phyloP scores from a whole-genome alignment of 2,329 filamentous ascomycete genomes.

The Ophiostoma quercus region DNA sequence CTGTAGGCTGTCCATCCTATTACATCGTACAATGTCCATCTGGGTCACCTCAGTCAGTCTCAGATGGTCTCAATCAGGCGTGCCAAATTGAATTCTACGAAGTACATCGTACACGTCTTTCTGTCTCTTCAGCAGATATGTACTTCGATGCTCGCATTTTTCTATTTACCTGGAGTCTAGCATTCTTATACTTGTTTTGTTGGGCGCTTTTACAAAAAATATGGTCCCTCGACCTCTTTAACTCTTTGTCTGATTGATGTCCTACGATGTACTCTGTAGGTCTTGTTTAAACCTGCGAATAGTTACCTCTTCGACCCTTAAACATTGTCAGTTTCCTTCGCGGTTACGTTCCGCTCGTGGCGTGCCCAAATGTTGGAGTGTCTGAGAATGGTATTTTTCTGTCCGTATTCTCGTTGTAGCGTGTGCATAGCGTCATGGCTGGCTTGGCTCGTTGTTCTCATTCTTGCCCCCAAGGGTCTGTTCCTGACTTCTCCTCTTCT shows the following conservation, averaged over 20 bases:
- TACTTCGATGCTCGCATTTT: background rate
- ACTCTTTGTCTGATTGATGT: too few relatives aligned
- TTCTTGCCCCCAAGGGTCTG: background rate
- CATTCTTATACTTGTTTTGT: background rate
- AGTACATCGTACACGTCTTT: background rate
- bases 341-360: too few relatives aligned
- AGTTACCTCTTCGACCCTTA: too few relatives aligned
- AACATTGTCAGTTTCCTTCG: too few relatives aligned
- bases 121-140: background rate
- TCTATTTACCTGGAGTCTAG: background rate
- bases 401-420: background rate
- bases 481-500: background rate
- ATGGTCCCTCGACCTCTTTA: background rate
- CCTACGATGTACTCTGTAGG: too few relatives aligned
- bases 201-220: background rate
- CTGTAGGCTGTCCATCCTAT: too few relatives aligned
- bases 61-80: background rate
- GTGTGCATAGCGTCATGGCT: background rate
- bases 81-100: background rate
- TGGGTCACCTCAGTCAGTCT: too few relatives aligned
- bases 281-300: too few relatives aligned
- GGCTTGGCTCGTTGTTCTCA: background rate
- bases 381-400: background rate
- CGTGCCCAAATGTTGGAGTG: background rate
- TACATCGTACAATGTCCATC: too few relatives aligned